Evolutionary conservation across 441 rosid species (phyloP), one percentile per base, ranked within the genome.

Genomic region (Biscutella laevigata): DNA sequence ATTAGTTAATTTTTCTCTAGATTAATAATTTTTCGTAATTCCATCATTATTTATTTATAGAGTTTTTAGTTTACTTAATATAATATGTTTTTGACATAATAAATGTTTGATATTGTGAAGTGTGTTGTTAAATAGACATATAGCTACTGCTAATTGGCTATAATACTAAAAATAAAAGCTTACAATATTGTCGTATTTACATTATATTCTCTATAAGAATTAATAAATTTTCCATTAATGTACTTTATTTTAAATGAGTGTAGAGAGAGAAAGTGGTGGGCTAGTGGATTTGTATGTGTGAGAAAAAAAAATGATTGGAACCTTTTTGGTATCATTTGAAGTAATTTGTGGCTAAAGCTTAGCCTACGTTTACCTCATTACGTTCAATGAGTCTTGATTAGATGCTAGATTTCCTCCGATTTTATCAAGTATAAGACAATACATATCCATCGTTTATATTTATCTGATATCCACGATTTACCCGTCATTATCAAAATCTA

Each of bases 281-380:
- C 36, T 59, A 57, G 68, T 70, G 71, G 71, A 54, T 44, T 51
- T 32, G 45, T 59, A 13, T 44, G 51, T 32, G 62, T 40, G 38
- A 47, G 46, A n/a, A n/a, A n/a, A 17, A 4, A 29, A 15, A 71
- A 69, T 77, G 78, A 77, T 79, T 70, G 69, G 68, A 49, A 61
- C 59, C 73, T 73, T 75, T 80, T 71, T 72, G 77, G 73, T 70
- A 49, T 63, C 69, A 64, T 64, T 70, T 61, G 77, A 57, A 37
- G 61, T 42, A 29, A 46, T 66, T 48, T 82, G 83, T 77, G 88
- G 88, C 74, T 8, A 46, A 35, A 53, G 65, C 41, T 48, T 26
- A 37, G 58, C 81, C 48, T 76, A 79, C 88, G 88, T 79, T 69
- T 74, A 34, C 65, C 68, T 68, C 61, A 54, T 69, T 73, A 51